Percentiles rank a stretch among this genome's conserved stretches.
These are phyloP conservation scores for Ochromonas danica DNA, from an alignment of 108 stramenopile genomes.

Conservation along the genomic window DNA sequence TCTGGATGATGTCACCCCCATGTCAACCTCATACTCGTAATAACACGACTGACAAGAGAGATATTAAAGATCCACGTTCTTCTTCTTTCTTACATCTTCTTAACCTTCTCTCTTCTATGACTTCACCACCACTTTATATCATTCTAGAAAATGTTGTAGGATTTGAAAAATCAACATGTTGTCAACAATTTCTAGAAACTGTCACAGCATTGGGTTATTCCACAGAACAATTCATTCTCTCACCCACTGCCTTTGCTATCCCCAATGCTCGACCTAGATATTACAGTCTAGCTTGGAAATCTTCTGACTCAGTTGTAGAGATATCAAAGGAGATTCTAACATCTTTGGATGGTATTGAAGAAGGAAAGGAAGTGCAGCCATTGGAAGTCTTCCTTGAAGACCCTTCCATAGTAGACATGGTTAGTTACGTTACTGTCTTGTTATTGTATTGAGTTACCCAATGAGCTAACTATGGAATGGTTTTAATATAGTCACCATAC, in stretches of 20 bases:
- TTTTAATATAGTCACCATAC: no score
- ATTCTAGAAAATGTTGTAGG: slow-evolving; percentile 82
- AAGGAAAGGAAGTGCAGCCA: no score
- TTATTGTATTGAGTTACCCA: no score
- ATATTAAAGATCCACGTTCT: slow-evolving; percentile 66
- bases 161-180: slow-evolving; percentile 71
- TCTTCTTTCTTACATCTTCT: slow-evolving; percentile 67
- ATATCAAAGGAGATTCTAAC: no score
- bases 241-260: slow-evolving; percentile 70
- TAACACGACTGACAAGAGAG: slow-evolving; percentile 51
- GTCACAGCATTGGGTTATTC: slow-evolving; percentile 59
- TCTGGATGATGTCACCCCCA: slow-evolving; percentile 81
- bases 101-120: slow-evolving; percentile 44
- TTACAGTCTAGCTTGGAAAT: slow-evolving; percentile 51
- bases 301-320: no score
- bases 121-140: slow-evolving; percentile 60
- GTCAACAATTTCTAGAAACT: slow-evolving; percentile 55
- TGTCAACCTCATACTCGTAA: slow-evolving; percentile 82
- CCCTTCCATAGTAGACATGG: no score
- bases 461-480: no score
- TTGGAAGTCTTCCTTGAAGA: no score
- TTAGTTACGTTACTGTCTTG: no score
- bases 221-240: slow-evolving; percentile 42
- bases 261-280: slow-evolving; percentile 84
- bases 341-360: no score